Conservation (phyloP, 768 basidiomycete genomes). For the Lentinula sp. region DNA sequence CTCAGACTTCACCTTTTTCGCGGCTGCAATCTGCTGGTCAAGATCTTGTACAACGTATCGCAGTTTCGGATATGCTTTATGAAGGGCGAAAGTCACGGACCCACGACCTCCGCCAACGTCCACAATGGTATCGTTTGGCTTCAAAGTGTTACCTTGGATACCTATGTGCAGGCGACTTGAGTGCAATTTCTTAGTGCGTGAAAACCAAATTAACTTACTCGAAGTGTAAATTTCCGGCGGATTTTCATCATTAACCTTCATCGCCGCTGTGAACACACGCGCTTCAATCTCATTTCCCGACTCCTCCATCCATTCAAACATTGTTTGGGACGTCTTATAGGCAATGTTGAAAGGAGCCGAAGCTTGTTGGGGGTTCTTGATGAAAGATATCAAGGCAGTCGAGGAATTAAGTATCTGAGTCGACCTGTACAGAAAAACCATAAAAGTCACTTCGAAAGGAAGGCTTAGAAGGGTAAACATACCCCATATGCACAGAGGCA, state of each 20-base stretch:
- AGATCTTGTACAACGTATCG: slow-evolving; percentile 31
- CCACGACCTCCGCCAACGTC: slow-evolving; percentile 33
- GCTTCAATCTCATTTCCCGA: slow-evolving; percentile 21
- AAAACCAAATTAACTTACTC: background rate
- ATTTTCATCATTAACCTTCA: slow-evolving; percentile 3
- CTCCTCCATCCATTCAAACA: slow-evolving; percentile 26
- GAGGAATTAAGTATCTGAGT: background rate
- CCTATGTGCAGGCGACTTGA: slow-evolving; percentile 7
- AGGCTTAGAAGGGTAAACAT: background rate
- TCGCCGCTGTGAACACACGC: slow-evolving; percentile 22
- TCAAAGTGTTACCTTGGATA: slow-evolving; percentile 13
- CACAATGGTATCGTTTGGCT: slow-evolving; percentile 16
- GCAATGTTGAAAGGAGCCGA: slow-evolving; percentile 20
- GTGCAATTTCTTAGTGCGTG: background rate
- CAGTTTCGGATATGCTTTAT: slow-evolving; percentile 22
- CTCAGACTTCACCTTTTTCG: slow-evolving; percentile 13
- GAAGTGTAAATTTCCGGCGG: background rate
- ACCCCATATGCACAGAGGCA: slow-evolving; percentile 13
- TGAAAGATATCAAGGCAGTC: background rate
- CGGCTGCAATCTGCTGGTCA: slow-evolving; percentile 17
- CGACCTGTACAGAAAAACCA: background rate
- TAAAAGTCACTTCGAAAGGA: background rate
- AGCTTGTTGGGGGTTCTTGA: slow-evolving; percentile 6
- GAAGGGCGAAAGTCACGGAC: slow-evolving; percentile 20
- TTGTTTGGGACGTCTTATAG: slow-evolving; percentile 13